A percentile compares a stretch with the other conserved stretches of the same genome.
Conservation (phyloP, 805 yeast species). For the Starmerella khaoyaiensis region DNA sequence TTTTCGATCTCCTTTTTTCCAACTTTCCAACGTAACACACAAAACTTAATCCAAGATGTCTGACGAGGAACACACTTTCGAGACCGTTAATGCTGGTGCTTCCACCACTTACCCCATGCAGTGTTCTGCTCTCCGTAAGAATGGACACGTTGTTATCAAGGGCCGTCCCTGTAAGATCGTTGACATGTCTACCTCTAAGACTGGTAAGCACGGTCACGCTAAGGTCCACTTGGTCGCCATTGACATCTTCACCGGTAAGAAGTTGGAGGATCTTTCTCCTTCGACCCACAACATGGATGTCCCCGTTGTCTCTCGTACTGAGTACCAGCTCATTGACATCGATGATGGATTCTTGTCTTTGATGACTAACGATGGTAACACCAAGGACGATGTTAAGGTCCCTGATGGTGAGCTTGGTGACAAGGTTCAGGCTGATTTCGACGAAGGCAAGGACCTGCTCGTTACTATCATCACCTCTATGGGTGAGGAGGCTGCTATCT, state of each 20-base stretch:
- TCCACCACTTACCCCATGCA: constrained; percentile 97
- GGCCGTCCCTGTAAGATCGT: constrained; percentile 99
- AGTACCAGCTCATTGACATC: constrained; percentile 90
- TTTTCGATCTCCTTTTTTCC: constrained; percentile 5
- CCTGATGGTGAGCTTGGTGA: constrained; percentile 99
- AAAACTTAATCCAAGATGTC: constrained; percentile 24
- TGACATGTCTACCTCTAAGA: constrained; percentile 99
- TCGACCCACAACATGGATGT: constrained; percentile 99
- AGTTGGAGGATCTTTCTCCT: constrained; percentile 99
- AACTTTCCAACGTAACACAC: constrained; percentile 5
- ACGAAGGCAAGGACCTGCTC: constrained; percentile 94
- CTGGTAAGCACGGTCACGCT: constrained; percentile 99
- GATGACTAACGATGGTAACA: constrained; percentile 95
- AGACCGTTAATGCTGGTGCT: constrained; percentile 98
- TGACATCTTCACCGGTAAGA: constrained; percentile 98
- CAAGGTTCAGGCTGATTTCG: constrained; percentile 80
- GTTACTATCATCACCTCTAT: constrained; percentile 95
- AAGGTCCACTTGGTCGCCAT: constrained; percentile 98
- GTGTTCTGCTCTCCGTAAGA: constrained; percentile 99
- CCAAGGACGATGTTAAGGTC: constrained; percentile 97
- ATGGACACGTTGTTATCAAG: constrained; percentile 97
- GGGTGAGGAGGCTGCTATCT: constrained; percentile 99
- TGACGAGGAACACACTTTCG: constrained; percentile 64
- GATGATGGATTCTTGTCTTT: constrained; percentile 96
- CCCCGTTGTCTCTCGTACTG: constrained; percentile 92